Base-by-base conservation (phyloP, 805 yeast genomes). In the Pichia exigua region DNA sequence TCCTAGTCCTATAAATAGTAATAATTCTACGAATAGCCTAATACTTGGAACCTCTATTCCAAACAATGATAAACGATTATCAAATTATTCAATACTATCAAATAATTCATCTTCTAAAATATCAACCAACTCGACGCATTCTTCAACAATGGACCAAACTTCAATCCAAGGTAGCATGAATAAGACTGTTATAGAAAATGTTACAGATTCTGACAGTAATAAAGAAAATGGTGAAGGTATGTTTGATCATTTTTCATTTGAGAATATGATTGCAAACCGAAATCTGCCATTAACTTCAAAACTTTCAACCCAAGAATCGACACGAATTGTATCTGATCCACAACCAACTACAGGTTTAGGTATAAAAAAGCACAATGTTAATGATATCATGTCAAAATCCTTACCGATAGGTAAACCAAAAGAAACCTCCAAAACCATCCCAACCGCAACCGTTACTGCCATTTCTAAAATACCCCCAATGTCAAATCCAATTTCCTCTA, bases 181-280 rank as follows among this genome's bases (percentile, higher is more conserved):
- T 2, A 17, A 35, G 26, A 24, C 26, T 24, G 7, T 24, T 24
- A 24, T 24, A 15, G 35, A 30, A 3, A 5, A 9, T 13, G n/a
- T 12, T 13, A 30, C n/a, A 30, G 12, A 12, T 30, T 30, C 35
- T 5, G 22, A 22, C 24, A 17, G 9, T n/a, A 30, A 47, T 30
- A 45, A 43, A 6, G 41, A 32, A 17, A 26, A 41, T 20, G 46
- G 35, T 38, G 56, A 49, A 11, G 58, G 56, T 13, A 47, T 52
- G 46, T 55, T 52, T 42, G 57, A 56, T 43, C 50, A 50, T 38
- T 56, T 56, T 32, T 45, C 47, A 12, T 56, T 56, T 44, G 56
- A 52, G 38, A 48, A 45, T 24, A 45, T 45, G 46, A 26, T 45
- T 26, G 45, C 56, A 12, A 47, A 27, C 24, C 32, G 49, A 26